Evolutionary conservation across 768 basidiomycete genomes (phyloP).

Genomic region (Tulasnella sp.): DNA sequence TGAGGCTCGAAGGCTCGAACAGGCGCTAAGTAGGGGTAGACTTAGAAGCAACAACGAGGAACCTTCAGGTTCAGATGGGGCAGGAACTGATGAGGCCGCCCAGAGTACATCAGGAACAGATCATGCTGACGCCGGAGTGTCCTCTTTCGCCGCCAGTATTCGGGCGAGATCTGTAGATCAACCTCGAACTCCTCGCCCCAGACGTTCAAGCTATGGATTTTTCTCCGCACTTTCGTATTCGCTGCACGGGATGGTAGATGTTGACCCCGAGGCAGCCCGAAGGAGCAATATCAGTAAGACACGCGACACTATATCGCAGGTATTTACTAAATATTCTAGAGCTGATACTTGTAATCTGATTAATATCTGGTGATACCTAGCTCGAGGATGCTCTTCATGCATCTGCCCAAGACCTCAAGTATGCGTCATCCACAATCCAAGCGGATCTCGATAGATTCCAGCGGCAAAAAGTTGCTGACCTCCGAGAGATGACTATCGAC

Average conservation of each 20-base stretch:
- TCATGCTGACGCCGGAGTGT: constrained; percentile 8
- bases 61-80: constrained; percentile 14
- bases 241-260: constrained; percentile 96
- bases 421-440: constrained; percentile 91
- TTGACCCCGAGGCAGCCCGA: constrained; percentile 91
- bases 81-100: constrained; percentile 19
- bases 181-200: constrained; percentile 2
- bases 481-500: constrained; percentile 84
- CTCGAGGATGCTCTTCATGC: constrained; percentile 91
- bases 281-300: constrained; percentile 90
- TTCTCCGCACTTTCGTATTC: constrained; percentile 88
- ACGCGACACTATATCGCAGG: constrained; percentile 88
- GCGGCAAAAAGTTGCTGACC: constrained; percentile 93
- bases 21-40: constrained; percentile 43
- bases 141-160: constrained; percentile 7
- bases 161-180: not conserved
- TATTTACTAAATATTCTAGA: constrained; percentile 24
- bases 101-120: not conserved
- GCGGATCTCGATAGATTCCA: constrained; percentile 97
- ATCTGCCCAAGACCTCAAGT: constrained; percentile 87
- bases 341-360: not conserved
- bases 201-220: constrained; percentile 47
- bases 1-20: constrained; percentile 80
- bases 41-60: not conserved
- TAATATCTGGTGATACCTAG: constrained; percentile 30